Evolutionary conservation across 176 grass and related monocot species (phyloP), one percentile per base, ranked within the genome.

Genomic region (Alloteropsis semialata): DNA sequence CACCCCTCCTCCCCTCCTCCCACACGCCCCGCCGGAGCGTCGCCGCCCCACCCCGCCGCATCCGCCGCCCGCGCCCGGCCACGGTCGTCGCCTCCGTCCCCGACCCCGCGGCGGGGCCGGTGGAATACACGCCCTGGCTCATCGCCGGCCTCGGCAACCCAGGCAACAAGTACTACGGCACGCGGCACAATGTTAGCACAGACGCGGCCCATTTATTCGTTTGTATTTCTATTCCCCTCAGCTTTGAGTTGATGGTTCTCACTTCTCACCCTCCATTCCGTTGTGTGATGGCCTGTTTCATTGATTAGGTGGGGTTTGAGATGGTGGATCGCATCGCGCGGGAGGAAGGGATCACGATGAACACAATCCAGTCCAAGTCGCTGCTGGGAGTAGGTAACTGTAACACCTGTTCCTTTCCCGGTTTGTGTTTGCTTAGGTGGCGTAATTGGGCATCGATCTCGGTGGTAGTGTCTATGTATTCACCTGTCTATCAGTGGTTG

Each of bases 121-220:
- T 71, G 64, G 91, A 98, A 42, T 95, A 93, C 89, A 95, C 96
- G 69, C 96, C 92, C 39, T 98, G 96, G 96, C 96, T 98, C 74
- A 88, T 98, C 74, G 96, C 92, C 4, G 92, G 96, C 32, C 96
- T 98, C 71, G 96, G 92, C 10, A 98, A 98, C 76, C 96, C 96
- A 16, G 96, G 96, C 1, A 72, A 72, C 74, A 98, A 95, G 91
- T 98, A 98, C 90, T 73, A 93, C 56, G 96, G 91, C 44, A 98
- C 96, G 33, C 86, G 96, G 4, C 96, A 98, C 88, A 98, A 98
- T 84, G 96, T 98, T 39, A 76, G 84, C 67, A 13, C 71, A 24
- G 16, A 28, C 25, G 16, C 29, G 17, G 2, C 25, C 9, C 25
- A 12, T 57, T 51, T 10, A 4, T 11, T 6, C 72, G 4, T 24